Conservation (phyloP, 306 rosid genomes). For the Psophocarpus tetragonolobus region DNA sequence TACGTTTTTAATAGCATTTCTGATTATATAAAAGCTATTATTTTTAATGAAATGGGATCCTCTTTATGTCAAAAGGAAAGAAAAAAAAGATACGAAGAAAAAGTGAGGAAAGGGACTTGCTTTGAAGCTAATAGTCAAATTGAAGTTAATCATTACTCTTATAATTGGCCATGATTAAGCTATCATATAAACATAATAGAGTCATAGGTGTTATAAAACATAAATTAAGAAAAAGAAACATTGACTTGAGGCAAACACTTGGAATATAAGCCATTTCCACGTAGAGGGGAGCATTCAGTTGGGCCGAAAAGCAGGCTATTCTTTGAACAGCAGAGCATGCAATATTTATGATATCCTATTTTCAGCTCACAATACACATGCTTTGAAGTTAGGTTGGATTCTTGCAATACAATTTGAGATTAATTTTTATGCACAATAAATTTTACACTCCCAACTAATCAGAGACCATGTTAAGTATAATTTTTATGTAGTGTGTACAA, state of each 20-base stretch:
- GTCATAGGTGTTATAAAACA: neutral
- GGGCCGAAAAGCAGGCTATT: neutral
- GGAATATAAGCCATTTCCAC: neutral
- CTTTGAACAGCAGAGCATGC: neutral
- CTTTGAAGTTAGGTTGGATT: neutral
- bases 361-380: neutral
- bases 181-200: constrained; percentile 9
- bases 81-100: neutral
- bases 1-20: too few species aligned
- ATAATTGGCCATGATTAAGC: constrained; percentile 17
- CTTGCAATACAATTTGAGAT: neutral
- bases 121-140: neutral
- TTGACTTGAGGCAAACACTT: neutral
- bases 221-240: neutral
- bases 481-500: too few species aligned
- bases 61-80: too few species aligned
- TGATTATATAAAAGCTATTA: too few species aligned
- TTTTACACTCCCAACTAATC: neutral
- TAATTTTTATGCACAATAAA: too few species aligned
- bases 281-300: neutral
- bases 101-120: neutral
- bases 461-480: too few species aligned
- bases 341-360: neutral
- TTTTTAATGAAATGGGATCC: too few species aligned
- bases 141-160: neutral